These are phyloP conservation scores for Schwanniomyces polymorphus DNA, from an alignment of 805 yeast genomes.

Conservation along the genomic window DNA sequence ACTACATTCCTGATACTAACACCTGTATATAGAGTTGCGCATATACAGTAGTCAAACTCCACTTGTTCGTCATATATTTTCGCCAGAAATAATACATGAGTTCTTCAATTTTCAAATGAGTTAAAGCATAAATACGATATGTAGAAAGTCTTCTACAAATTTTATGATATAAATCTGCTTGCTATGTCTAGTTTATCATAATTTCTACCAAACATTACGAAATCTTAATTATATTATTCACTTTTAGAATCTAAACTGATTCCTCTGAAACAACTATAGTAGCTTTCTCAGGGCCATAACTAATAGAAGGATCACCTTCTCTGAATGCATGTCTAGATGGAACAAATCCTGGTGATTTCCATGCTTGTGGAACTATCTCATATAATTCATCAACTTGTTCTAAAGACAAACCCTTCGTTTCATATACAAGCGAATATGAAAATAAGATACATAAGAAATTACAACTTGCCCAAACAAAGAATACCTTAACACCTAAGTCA, in stretches of 20 bases:
- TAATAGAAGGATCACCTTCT: constrained; percentile 14
- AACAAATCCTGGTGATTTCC: constrained; percentile 30
- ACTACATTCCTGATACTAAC: no score
- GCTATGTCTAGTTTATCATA: no score
- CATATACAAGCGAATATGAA: constrained; percentile 33
- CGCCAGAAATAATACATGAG: no score
- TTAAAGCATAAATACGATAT: no score
- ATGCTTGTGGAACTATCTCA: constrained; percentile 29
- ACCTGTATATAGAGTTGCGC: no score
- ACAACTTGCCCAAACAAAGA: constrained; percentile 44
- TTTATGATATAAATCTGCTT: no score
- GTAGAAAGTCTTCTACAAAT: no score
- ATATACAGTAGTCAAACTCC: no score
- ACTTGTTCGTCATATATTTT: no score
- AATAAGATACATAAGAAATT: constrained; percentile 33
- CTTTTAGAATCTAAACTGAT: constrained; percentile 23
- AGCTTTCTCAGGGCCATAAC: constrained; percentile 17
- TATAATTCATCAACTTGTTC: constrained; percentile 44
- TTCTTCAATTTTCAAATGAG: no score
- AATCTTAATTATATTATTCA: no score
- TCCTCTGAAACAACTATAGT: constrained; percentile 25
- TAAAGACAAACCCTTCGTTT: constrained; percentile 41
- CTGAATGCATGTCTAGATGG: constrained; percentile 39
- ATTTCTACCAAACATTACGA: no score
- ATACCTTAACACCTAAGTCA: constrained; percentile 38